phyloP scores from a whole-genome alignment of 2,329 filamentous ascomycete genomes.

The Botrytis hyacinthi region DNA sequence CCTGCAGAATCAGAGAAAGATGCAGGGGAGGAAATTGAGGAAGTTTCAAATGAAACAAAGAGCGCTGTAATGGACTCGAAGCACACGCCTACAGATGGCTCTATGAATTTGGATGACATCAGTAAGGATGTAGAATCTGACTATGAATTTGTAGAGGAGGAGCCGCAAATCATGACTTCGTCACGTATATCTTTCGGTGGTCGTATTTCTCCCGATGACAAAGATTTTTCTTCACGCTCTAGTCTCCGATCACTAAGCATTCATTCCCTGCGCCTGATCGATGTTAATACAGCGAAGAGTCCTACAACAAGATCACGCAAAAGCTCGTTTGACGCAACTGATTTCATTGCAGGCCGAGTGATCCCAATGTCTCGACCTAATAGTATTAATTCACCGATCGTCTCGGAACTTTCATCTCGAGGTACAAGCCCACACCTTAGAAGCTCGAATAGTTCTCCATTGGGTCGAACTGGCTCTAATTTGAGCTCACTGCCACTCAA shows the following conservation, averaged over 20 bases:
- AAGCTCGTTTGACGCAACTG: constrained; percentile 28
- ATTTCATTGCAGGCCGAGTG: constrained; percentile 27
- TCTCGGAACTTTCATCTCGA: constrained; percentile 29
- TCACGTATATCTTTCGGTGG: constrained; percentile 38
- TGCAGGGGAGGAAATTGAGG: constrained; percentile 9
- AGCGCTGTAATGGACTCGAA: constrained; percentile 23
- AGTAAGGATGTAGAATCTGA: constrained; percentile 29
- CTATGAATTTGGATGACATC: constrained; percentile 29
- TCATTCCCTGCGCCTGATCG: constrained; percentile 39
- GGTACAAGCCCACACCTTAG: constrained; percentile 31
- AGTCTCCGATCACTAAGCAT: constrained; percentile 33
- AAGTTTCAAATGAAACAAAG: constrained; percentile 16
- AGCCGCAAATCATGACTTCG: constrained; percentile 40
- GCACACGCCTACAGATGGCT: constrained; percentile 27
- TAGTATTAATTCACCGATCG: constrained; percentile 30
- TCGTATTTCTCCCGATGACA: constrained; percentile 32
- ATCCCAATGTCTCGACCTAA: constrained; percentile 27
- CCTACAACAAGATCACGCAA: constrained; percentile 27
- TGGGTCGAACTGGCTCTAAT: constrained; percentile 30
- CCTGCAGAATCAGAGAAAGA: constrained; percentile 17
- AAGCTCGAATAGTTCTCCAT: constrained; percentile 30
- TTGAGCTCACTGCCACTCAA: constrained; percentile 27
- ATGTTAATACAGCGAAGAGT: constrained; percentile 34
- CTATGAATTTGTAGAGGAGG: constrained; percentile 35
- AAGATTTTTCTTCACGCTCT: constrained; percentile 29